Conservation (phyloP, 1,284 basidiomycete genomes). For the Pseudozyma sp. region DNA sequence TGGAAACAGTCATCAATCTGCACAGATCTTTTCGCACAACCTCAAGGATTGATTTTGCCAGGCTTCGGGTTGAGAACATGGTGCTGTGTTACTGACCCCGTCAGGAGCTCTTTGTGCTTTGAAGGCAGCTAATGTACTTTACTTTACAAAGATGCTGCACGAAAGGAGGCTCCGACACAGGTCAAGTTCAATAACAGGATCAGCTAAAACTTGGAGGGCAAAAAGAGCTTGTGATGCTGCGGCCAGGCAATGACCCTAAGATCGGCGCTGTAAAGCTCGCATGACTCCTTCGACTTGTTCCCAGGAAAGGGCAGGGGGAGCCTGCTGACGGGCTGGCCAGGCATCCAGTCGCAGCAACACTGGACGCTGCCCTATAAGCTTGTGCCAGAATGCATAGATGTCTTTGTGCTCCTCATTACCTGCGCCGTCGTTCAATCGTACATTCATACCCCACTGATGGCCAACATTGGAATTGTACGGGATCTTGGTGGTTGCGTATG, state of each 20-base stretch:
- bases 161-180: no score
- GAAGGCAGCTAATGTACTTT: no score
- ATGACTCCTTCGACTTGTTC: background rate
- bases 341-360: conserved; percentile 5
- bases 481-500: conserved; percentile 3
- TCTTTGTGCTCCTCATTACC: background rate
- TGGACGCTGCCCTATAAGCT: background rate
- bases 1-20: no score
- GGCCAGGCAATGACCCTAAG: background rate
- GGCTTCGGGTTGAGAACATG: no score
- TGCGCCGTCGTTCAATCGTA: background rate
- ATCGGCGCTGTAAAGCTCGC: background rate
- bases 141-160: no score
- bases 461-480: background rate
- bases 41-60: no score
- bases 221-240: no score
- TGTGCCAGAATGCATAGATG: conserved; percentile 11
- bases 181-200: no score
- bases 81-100: no score
- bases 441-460: background rate
- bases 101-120: no score
- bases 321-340: conserved; percentile 1
- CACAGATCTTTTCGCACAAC: no score
- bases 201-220: no score
- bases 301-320: conserved; percentile 1